Base-by-base conservation (phyloP, 73 alveolate genomes). In the Paramecium primaurelia region DNA sequence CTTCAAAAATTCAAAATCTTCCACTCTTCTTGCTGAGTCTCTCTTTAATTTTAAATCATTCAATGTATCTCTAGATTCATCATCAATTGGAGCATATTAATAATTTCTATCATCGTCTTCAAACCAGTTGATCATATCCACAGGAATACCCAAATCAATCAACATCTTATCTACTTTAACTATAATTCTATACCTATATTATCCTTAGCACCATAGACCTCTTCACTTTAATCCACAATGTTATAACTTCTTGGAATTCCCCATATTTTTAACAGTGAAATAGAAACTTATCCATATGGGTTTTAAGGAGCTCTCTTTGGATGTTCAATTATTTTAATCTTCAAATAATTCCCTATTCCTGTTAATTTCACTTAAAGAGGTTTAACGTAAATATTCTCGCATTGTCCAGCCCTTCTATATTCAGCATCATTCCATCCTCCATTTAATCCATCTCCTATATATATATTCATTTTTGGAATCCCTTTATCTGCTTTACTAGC, bases 81-180 rank as follows among this genome's bases (percentile, higher is more conserved):
- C 99, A 93, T 97, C 99, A 7, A 98, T 98, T 5, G 99, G 99
- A 28, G 99, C 99, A 68, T 97, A 95, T 59, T 95, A 94, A 92
- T 94, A 98, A 77, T 95, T 95, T 73, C 98, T 94, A 44, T 93
- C 97, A 86, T 98, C 99, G 44, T 94, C 98, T 86, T 96, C 95
- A 92, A 97, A 95, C 97, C 98, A 98, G 86, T 96, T 92, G 12
- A 95, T 97, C 92, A 94, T 94, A 47, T 97, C 98, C 9, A 97
- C 93, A 1, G 99, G 99, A 10, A 98, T 86, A 16, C 99, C 99
- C 97, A 98, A 95, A 54, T 96, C 99, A n/a, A 98, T 95, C 42
- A 98, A 95, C 26, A 97, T 84, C 93, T 93, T 96, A 93, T 98
- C 99, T 64, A 64, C 26, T 64, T 64, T 32, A 64, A n/a, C 14